Base-by-base conservation (phyloP, 768 basidiomycete species). In the Butyriboletus loyo region DNA sequence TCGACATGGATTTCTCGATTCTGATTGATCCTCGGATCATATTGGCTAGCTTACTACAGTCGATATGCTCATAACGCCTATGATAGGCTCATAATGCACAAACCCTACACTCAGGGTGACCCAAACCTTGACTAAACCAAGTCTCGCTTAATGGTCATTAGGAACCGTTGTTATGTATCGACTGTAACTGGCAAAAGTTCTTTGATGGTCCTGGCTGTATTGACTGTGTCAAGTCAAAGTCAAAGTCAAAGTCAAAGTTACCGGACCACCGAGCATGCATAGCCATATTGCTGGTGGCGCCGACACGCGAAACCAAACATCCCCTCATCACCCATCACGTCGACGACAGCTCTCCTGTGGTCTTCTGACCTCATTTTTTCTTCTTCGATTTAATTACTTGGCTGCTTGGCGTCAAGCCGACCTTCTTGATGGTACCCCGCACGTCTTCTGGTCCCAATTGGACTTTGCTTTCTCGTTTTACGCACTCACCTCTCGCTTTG, bases 381-480 rank as follows among this genome's bases (percentile, higher is more conserved):
- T 27, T 27, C n/a, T n/a, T n/a, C n/a, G n/a, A 34, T 43, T 27
- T 45, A n/a, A 43, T 52, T 22, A 5, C 34, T 52, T 45, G 45
- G 34, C 22, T 14, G n/a, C 27, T 24, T 30, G n/a, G 24, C 45
- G 9, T 36, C 27, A 30, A 38, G 14, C 17, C 21, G 5, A 25
- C 4, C 35, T 37, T 48, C 52, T 24, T 8, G 28, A 64, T 64
- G 63, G 47, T 37, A 28, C 10, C 17, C 37, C 5, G 19, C 21
- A 27, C 15, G 1, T 35, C 38, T 34, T 50, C 41, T 10, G 32
- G 46, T 37, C 46, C 4, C 46, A 39, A 46, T 44, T 59, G 51
- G 53, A 48, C 35, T 17, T 48, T 28, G 38, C 42, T 42, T 38
- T 7, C 28, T 34, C 54, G 21, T 34, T 45, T 39, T 34, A 19